A percentile compares a stretch with the other conserved stretches of the same genome.
These are phyloP conservation scores for Maudiozyma bulderi DNA, from an alignment of 805 yeast genomes.

Conservation along the genomic window DNA sequence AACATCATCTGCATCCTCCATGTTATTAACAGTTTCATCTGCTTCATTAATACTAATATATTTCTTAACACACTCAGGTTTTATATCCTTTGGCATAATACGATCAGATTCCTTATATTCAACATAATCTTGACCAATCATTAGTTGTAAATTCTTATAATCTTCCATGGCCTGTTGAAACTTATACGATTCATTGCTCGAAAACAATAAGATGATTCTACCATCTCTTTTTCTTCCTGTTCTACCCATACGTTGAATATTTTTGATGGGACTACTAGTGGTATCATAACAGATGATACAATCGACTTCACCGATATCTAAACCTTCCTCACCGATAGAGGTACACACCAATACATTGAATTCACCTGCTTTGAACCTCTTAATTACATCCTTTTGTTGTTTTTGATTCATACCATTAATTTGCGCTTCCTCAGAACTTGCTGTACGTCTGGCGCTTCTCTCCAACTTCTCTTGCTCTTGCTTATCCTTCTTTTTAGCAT, in stretches of 20 bases:
- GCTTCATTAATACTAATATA: constrained; percentile 63
- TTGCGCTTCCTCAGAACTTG: constrained; percentile 69
- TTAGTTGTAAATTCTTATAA: constrained; percentile 66
- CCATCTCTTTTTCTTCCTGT: constrained; percentile 96
- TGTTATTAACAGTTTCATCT: constrained; percentile 43
- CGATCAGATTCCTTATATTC: constrained; percentile 45
- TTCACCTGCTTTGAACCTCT: constrained; percentile 60
- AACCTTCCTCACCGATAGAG: constrained; percentile 96
- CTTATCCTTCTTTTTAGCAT: constrained; percentile 26
- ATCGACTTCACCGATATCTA: constrained; percentile 97
- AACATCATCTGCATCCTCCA: constrained; percentile 59
- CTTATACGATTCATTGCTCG: constrained; percentile 68
- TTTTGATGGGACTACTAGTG: constrained; percentile 86
- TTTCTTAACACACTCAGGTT: constrained; percentile 49
- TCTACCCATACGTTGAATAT: constrained; percentile 93
- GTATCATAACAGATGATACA: constrained; percentile 87
- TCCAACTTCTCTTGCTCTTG: constrained; percentile 28
- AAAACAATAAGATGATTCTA: constrained; percentile 59
- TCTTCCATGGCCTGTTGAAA: constrained; percentile 80
- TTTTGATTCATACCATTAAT: constrained; percentile 84
- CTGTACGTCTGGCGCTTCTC: constrained; percentile 35
- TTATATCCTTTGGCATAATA: constrained; percentile 50
- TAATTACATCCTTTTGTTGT: constrained; percentile 69
- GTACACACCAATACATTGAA: constrained; percentile 87
- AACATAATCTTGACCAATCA: constrained; percentile 42